Evolutionary conservation across 2,329 filamentous ascomycete genomes (phyloP).

Genomic region (Hortaea werneckii): DNA sequence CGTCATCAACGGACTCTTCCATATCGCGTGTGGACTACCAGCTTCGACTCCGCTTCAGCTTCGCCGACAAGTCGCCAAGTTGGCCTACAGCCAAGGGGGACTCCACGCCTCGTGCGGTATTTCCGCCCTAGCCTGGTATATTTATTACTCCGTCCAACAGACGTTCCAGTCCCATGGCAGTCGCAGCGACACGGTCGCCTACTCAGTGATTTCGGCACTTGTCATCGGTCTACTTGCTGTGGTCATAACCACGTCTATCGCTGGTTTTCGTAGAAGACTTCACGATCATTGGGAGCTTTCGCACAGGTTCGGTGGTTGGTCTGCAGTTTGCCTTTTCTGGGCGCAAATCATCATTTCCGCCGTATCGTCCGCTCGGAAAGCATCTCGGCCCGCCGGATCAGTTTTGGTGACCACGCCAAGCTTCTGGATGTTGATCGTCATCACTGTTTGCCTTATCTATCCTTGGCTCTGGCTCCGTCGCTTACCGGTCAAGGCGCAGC

Average conservation of each 20-base stretch:
- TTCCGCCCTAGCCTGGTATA: slow-evolving; percentile 10
- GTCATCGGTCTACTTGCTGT: not conserved
- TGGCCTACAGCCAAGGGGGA: slow-evolving; percentile 24
- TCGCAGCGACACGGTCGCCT: not conserved
- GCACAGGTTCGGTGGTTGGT: not conserved
- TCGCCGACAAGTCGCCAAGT: slow-evolving; percentile 16
- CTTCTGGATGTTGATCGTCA: not conserved
- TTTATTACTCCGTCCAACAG: not conserved
- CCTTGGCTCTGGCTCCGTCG: not conserved
- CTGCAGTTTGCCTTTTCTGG: not conserved
- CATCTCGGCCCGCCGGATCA: not conserved
- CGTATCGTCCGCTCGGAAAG: not conserved
- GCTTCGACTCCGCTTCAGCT: slow-evolving; percentile 18
- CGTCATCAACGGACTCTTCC: not conserved
- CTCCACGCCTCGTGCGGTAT: slow-evolving; percentile 20
- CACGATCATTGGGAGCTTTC: not conserved
- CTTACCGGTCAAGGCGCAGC: not conserved
- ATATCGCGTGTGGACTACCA: slow-evolving; percentile 8
- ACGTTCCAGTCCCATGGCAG: not conserved
- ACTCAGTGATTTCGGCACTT: not conserved
- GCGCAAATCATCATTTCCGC: not conserved
- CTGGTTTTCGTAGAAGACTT: not conserved
- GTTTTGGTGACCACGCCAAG: not conserved
- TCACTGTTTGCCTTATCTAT: not conserved
- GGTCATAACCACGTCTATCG: not conserved